phyloP scores from a whole-genome alignment of 176 grass and related monocot genomes.

The Alloteropsis semialata region DNA sequence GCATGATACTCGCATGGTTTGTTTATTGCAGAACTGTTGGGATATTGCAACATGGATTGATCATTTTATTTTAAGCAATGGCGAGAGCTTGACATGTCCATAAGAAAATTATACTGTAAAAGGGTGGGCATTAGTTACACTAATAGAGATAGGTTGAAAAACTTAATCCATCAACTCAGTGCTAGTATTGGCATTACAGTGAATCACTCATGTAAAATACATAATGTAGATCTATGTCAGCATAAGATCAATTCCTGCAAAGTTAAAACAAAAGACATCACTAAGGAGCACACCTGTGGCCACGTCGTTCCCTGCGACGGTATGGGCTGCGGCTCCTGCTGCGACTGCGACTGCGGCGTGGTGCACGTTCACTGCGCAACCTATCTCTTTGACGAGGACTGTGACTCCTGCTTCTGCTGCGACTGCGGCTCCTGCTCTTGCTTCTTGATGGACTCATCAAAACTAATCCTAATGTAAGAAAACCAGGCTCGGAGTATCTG shows the following conservation, averaged over 20 bases:
- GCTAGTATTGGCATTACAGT: neutral
- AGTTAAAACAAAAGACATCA: neutral
- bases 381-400: conserved; percentile 38
- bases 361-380: conserved; percentile 38
- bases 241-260: neutral
- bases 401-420: conserved; percentile 33
- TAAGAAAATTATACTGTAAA: neutral
- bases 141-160: neutral
- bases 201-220: neutral
- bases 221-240: conserved; percentile 1
- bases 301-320: conserved; percentile 30
- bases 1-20: neutral
- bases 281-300: conserved; percentile 22
- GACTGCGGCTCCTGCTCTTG: conserved; percentile 33
- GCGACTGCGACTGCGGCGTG: conserved; percentile 27
- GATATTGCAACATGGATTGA: neutral
- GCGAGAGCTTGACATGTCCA: neutral
- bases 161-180: neutral
- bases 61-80: neutral
- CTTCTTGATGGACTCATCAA: conserved; percentile 44
- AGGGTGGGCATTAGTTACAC: neutral
- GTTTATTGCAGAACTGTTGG: neutral
- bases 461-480: conserved; percentile 8
- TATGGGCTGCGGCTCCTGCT: conserved; percentile 35
- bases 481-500: neutral